phyloP scores from a whole-genome alignment of 2,329 filamentous ascomycete species.

The Alternaria sp. region DNA sequence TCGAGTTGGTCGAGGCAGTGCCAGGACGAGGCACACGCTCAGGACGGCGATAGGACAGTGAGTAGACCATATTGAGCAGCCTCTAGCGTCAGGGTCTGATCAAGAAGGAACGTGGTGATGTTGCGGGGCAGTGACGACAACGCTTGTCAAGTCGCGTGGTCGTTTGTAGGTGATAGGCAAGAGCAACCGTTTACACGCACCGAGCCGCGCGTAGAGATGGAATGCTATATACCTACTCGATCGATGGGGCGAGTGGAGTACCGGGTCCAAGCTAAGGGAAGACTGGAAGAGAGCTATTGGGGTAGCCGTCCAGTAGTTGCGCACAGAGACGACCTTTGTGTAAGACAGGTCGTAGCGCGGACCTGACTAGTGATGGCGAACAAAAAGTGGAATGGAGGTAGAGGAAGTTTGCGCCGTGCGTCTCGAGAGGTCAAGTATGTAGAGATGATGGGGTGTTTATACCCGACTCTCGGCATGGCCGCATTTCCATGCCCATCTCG shows the following conservation, averaged over 20 bases:
- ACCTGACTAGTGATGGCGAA: background rate
- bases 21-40: slow-evolving; percentile 40
- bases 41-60: slow-evolving; percentile 58
- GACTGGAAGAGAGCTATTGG: slow-evolving; percentile 1
- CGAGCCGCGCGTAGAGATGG: slow-evolving; percentile 11
- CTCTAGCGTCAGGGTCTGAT: slow-evolving; percentile 5
- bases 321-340: background rate
- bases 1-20: slow-evolving; percentile 40
- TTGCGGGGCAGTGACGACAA: slow-evolving; percentile 14
- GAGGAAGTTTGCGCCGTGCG: slow-evolving; percentile 3
- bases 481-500: background rate
- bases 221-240: slow-evolving; percentile 11
- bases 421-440: background rate
- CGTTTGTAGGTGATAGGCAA: slow-evolving; percentile 6
- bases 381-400: background rate
- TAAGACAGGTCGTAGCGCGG: background rate
- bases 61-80: slow-evolving; percentile 56
- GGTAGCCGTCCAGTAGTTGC: slow-evolving; percentile 4
- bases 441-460: background rate
- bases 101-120: slow-evolving; percentile 8
- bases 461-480: background rate
- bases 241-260: background rate
- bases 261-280: background rate
- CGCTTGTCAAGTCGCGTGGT: slow-evolving; percentile 14
- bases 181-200: slow-evolving; percentile 3